Base-by-base conservation (phyloP, 352 stramenopile species). In the Pythium diclinum region DNA sequence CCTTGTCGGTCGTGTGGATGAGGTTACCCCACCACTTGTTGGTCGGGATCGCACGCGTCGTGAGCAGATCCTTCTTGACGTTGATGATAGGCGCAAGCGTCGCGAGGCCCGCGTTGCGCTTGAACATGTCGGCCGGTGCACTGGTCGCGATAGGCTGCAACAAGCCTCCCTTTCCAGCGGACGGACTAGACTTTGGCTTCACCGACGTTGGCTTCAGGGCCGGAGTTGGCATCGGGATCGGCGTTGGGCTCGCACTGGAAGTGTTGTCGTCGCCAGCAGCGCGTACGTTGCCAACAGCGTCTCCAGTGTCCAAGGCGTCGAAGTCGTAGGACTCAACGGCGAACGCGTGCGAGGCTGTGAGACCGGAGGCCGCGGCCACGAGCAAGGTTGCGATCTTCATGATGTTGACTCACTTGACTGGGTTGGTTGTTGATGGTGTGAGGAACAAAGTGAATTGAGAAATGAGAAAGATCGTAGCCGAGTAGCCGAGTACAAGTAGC, bases 21-120 rank as follows among this genome's bases (percentile, higher is more conserved):
- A 90, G 58, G 63, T 91, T 93, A 19, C 75, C 81, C 85, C 85
- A 93, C 85, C 85, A 93, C 59, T 89, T 77, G 71, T 93, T 93
- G 19, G 82, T 93, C 55, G 85, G 85, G 61, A 93, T 86, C 2
- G 84, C 57, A 6, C 63, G 62, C 64, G 49, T 82, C 46, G 16
- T 73, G 19, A 88, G 64, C 21, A 81, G 61, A 32, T 87, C 75
- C 32, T 71, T 3, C 17, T 75, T 79, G 53, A 88, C 71, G 66
- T 91, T 88, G 38, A 88, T 72, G 67, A 87, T 77, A 3, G 81
- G 81, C 21, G 79, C 77, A 2, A 90, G 53, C 33, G 71, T 71
- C 19, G 60, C 58, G 33, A 90, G 76, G 3, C 68, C 75, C 11
- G 61, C 62, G 53, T 85, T 82, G 32, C 68, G 74, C 34, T 71